Conservation (phyloP, 1,284 basidiomycete genomes). For the Crucibulum parvulum region DNA sequence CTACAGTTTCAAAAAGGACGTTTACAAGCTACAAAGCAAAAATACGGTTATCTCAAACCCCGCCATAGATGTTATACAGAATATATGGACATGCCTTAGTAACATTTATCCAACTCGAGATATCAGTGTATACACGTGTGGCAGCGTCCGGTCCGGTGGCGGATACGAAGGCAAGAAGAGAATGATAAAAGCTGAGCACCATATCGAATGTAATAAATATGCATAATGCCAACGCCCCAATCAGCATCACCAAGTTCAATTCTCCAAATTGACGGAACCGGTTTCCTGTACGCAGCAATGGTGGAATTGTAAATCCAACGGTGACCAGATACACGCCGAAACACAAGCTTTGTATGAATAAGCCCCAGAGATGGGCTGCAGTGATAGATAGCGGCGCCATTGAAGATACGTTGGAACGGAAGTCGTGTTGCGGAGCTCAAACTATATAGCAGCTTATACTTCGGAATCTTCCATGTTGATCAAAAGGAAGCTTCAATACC, state of each 20-base stretch:
- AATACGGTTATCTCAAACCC: background rate
- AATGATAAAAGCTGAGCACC: constrained; percentile 3
- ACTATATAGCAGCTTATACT: no score
- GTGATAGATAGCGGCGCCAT: background rate
- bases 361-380: background rate
- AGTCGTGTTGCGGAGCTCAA: no score
- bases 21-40: no score
- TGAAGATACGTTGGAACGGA: no score
- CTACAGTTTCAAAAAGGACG: constrained; percentile 3
- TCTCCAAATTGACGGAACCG: background rate
- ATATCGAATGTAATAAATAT: constrained; percentile 3
- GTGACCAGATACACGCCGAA: background rate
- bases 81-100: background rate
- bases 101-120: constrained; percentile 8
- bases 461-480: no score
- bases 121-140: constrained; percentile 1
- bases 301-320: background rate
- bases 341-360: background rate
- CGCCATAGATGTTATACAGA: background rate
- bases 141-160: constrained; percentile 2
- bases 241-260: background rate
- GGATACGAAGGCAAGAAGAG: constrained; percentile 6
- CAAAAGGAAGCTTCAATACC: no score
- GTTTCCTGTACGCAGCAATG: background rate
- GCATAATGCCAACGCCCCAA: background rate